Evolutionary conservation across 768 basidiomycete species (phyloP), one percentile per base, ranked within the genome.

Genomic region (Daedaleopsis nitida): DNA sequence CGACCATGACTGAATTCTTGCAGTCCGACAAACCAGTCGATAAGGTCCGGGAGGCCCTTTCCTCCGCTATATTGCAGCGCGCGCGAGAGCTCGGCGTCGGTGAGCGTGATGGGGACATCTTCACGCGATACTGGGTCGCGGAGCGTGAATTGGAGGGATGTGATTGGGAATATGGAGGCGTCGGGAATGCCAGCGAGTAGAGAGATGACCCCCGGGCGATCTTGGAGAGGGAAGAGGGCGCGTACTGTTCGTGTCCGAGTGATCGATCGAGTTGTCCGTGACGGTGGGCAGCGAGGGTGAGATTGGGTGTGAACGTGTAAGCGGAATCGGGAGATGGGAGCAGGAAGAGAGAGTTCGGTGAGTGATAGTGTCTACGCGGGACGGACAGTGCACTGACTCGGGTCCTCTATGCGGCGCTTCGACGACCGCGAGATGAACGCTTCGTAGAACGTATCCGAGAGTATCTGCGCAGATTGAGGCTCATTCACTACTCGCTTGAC

Each of bases 151-250:
- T 82, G 86, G 66, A 98, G 77, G 0, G 88, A 86, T 2, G 87
- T 86, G 77, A 98, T 92, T 1, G 96, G 96, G 77, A 98, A 98
- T 19, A 92, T 90, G n/a, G 81, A 78, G 8, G 87, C 82, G 69
- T 96, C 95, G 8, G 96, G 96, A 73, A 96, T 94, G 32, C 96
- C 96, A 0, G 94, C 95, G 8, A 96, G 83, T 34, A 95, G 73
- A 3, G 89, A 92, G 57, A 95, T 86, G 42, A 92, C 71, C 0
- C 91, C 91, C 0, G 94, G 93, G 0, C 77, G 82, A 21, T 81
- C 80, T 74, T 98, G 96, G 27, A 95, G 80, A 0, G 87, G 92
- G 58, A 86, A 81, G n/a, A 96, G 80, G 14, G 86, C 76, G 32
- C 84, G 80, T 57, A 86, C 83, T 85, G 27, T 7, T 3, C 3